A percentile compares a stretch with the other conserved stretches of the same genome.
Conservation (phyloP, 768 basidiomycete species). For the Termitomyces sp. region DNA sequence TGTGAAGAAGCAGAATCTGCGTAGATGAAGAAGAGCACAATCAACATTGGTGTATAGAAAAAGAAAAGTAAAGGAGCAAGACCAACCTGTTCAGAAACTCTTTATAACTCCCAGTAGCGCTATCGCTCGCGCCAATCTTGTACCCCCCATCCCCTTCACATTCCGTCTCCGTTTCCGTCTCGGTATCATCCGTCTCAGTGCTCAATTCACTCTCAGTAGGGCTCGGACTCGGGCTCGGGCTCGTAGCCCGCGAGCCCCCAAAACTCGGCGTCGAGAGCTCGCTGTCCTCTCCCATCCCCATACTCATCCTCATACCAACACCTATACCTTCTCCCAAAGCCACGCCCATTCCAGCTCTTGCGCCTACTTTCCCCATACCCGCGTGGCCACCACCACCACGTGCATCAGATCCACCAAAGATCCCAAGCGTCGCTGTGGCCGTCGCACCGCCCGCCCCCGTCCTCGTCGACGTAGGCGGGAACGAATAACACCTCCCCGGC, state of each 20-base stretch:
- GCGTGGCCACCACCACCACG: neutral
- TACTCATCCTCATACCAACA: neutral
- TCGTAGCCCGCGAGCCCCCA: constrained; percentile 34
- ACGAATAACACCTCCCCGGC: constrained; percentile 29
- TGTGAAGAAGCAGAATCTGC: constrained; percentile 79
- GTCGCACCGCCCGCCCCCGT: neutral
- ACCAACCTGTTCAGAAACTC: constrained; percentile 61
- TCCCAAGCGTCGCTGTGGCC: neutral
- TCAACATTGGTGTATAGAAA: neutral
- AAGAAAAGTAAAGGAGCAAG: neutral
- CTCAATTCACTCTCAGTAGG: constrained; percentile 14
- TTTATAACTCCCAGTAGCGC: constrained; percentile 37
- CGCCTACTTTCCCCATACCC: neutral
- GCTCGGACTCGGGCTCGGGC: constrained; percentile 3
- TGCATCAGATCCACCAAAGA: neutral
- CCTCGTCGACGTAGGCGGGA: constrained; percentile 18
- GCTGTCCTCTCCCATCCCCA: constrained; percentile 20
- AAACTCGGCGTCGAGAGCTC: constrained; percentile 43
- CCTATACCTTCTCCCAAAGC: neutral
- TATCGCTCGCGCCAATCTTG: neutral
- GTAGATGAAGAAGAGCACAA: neutral
- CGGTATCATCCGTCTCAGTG: constrained; percentile 22
- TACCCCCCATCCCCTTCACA: constrained; percentile 5
- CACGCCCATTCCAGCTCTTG: neutral
- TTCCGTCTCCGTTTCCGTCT: constrained; percentile 13